Base-by-base conservation (phyloP, 257 asterid genomes). In the Lycium barbarum region DNA sequence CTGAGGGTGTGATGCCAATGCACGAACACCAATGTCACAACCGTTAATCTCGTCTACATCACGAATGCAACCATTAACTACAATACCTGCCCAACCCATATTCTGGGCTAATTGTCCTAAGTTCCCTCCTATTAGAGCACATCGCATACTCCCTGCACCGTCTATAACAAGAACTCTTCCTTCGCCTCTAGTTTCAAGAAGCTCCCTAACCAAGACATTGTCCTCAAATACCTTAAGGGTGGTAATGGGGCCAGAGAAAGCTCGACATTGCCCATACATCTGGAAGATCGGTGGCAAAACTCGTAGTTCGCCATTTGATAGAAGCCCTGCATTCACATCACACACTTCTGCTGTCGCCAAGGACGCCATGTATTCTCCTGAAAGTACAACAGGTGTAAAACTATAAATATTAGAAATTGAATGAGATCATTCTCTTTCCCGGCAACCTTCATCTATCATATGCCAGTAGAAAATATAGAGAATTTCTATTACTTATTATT, bases 11-110 rank as follows among this genome's bases (percentile, higher is more conserved):
- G 98, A 86, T 2, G 95, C 97, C 93, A 94, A 86, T 3, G 99
- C 99, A 57, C 99, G 84, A 26, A 95, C 95, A 79, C 98, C 99
- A 22, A 93, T 85, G 76, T 92, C 99, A 83, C 98, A 94, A 13
- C 88, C 93, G 51, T 95, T 94, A 86, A 95, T 94, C 93, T 94
- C 97, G 53, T 94, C 98, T 0, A 92, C 98, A 20, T 95, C 98
- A 0, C 97, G 89, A 83, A 95, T 91, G 82, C 98, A 92, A 10
- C 98, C 98, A 35, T 95, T 94, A 4, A 95, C 95, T 0, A 94
- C 88, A 26, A 94, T 87, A 20, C 98, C 97, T 0, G 92, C 86
- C 99, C 99, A 95, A 3, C 97, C 95, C 89, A 84, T 95, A 54
- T 93, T 91, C 43, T 92, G 98, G 8, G 98, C 99, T 84, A 93